Base-by-base conservation (phyloP, 768 basidiomycete species). In the Panellus pusillus region DNA sequence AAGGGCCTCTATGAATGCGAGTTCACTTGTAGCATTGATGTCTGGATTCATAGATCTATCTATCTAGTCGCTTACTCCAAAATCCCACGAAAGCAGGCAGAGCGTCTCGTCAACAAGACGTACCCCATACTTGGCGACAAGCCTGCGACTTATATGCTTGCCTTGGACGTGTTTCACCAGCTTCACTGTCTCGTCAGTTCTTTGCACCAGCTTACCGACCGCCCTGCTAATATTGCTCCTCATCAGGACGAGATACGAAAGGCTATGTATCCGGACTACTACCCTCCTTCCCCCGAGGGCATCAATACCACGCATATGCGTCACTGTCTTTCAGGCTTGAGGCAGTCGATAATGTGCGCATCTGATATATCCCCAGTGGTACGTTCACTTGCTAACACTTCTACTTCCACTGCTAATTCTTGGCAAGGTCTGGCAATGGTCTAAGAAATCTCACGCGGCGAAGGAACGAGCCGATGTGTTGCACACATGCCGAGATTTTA, bases 371-470 rank as follows among this genome's bases (percentile, higher is more conserved):
- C 61, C 4, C 50, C 63, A 17, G 60, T 61, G 42, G 64, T 66
- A 40, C 37, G 40, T 49, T 41, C 36, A 7, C 40, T 29, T 17
- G 6, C 39, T 0, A 31, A 8, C 9, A 9, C 9, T 15, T 6
- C 15, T 18, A 37, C 29, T 31, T 13, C 32, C 43, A 28, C 39
- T 51, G 27, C 50, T 13, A 19, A 35, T 18, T n/a, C 11, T 32
- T 9, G 12, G 39, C 3, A 14, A 60, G 58, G 58, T 61, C 28
- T 67, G 66, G 66, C 63, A 62, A 39, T 67, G 66, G 66, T 61
- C 61, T 1, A 58, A 61, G 17, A 51, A 46, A 43, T 58, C 53
- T 15, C 47, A 63, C 24, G 60, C 59, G 18, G 61, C 57, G 7
- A 61, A 59, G 36, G 61, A 61, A 42, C 47, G 64, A 17, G 40